Conservation (phyloP, 768 basidiomycete genomes). For the Boletus sensibilis region DNA sequence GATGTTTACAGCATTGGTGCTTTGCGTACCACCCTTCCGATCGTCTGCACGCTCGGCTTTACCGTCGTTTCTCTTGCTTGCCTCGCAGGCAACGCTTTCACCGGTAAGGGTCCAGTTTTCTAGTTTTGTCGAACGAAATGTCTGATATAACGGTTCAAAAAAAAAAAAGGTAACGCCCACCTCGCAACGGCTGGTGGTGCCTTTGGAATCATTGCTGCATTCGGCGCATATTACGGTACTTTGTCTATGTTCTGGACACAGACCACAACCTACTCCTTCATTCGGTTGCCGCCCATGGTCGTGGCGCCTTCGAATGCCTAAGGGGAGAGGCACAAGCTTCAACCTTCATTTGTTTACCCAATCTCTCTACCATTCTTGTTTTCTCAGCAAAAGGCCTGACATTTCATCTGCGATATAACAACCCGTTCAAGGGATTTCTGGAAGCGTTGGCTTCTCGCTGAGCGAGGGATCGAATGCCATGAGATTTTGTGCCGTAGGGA, state of each 20-base stretch:
- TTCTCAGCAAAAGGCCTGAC: neutral
- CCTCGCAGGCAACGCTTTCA: slow-evolving; percentile 28
- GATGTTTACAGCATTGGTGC: slow-evolving; percentile 22
- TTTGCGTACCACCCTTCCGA: slow-evolving; percentile 26
- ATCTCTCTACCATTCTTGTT: neutral
- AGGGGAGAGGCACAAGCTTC: neutral
- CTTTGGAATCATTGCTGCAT: slow-evolving; percentile 27
- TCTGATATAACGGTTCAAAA: neutral
- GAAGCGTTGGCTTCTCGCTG: neutral
- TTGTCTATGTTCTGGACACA: slow-evolving; percentile 31
- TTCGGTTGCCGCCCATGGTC: slow-evolving; percentile 25
- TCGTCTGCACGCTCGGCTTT: slow-evolving; percentile 20
- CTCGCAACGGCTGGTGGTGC: slow-evolving; percentile 29
- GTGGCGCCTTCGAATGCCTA: slow-evolving; percentile 17
- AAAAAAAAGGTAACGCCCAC: slow-evolving; percentile 18
- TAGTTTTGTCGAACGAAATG: neutral
- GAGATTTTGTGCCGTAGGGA: neutral
- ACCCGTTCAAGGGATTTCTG: neutral
- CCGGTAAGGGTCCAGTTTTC: slow-evolving; percentile 15
- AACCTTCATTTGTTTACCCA: neutral
- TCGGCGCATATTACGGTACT: slow-evolving; percentile 31
- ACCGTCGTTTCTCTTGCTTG: slow-evolving; percentile 26
- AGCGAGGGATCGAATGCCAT: neutral
- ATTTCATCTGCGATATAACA: neutral
- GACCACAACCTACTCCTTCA: slow-evolving; percentile 27